A percentile compares a stretch with the other conserved stretches of the same genome.
Evolutionary conservation across 768 basidiomycete genomes (phyloP).

Genomic region (Mycena olivaceomarginata): DNA sequence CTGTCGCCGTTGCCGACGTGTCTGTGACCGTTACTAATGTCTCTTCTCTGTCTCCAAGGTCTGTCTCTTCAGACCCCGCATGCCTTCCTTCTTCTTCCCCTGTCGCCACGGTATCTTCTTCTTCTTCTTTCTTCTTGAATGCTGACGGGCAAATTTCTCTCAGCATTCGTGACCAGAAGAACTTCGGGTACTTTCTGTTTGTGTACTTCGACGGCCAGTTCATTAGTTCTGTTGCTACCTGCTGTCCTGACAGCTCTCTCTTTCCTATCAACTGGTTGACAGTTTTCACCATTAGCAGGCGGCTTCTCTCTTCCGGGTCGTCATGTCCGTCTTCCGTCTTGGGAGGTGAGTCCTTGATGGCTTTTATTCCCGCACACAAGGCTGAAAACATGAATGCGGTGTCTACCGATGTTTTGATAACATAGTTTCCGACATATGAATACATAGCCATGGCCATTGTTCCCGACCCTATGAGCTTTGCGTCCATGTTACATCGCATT

Average conservation of each 20-base stretch:
- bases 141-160: neutral
- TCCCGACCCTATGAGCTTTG: neutral
- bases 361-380: neutral
- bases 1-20: too few relatives aligned
- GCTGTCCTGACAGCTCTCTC: neutral
- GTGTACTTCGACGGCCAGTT: neutral
- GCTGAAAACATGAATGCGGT: neutral
- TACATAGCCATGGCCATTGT: neutral
- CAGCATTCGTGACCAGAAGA: neutral
- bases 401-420: neutral
- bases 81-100: too few relatives aligned
- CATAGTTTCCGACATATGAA: neutral
- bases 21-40: too few relatives aligned
- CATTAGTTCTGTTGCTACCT: neutral
- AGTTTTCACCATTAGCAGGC: conserved; percentile 1
- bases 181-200: neutral
- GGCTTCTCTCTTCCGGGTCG: neutral
- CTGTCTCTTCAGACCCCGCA: too few relatives aligned
- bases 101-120: neutral
- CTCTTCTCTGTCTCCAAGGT: too few relatives aligned
- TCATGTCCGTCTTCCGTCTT: neutral
- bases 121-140: neutral
- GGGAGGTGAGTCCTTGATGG: neutral
- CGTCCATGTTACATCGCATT: neutral
- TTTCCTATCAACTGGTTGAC: neutral